These are phyloP conservation scores for Phytophthora meadii DNA, from an alignment of 352 stramenopile species.

Conservation along the genomic window DNA sequence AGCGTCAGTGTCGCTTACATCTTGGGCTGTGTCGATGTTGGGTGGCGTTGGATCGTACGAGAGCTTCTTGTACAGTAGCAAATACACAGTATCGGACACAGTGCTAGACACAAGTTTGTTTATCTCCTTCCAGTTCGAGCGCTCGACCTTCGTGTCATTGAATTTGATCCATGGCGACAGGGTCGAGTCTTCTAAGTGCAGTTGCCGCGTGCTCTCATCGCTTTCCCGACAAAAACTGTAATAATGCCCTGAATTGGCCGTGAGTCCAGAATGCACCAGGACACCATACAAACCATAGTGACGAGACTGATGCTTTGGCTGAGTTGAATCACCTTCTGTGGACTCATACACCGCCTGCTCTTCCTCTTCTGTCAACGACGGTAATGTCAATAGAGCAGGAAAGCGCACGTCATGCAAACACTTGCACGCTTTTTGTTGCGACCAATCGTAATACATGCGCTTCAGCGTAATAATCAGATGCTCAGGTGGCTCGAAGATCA, in stretches of 20 bases:
- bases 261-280: slow-evolving; percentile 89
- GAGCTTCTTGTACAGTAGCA: slow-evolving; percentile 91
- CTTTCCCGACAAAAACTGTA: slow-evolving; percentile 91
- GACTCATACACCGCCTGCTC: slow-evolving; percentile 37
- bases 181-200: slow-evolving; percentile 83
- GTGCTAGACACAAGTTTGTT: slow-evolving; percentile 76
- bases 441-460: slow-evolving; percentile 92
- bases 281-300: slow-evolving; percentile 91
- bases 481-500: slow-evolving; percentile 78
- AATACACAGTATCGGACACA: slow-evolving; percentile 89
- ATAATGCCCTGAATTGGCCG: slow-evolving; percentile 92
- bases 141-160: slow-evolving; percentile 87
- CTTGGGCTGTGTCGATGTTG: slow-evolving; percentile 9
- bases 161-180: slow-evolving; percentile 92
- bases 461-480: slow-evolving; percentile 91
- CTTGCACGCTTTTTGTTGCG: slow-evolving; percentile 88
- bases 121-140: slow-evolving; percentile 86
- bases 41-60: slow-evolving; percentile 50
- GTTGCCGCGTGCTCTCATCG: slow-evolving; percentile 65
- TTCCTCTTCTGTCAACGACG: slow-evolving; percentile 68
- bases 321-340: slow-evolving; percentile 9
- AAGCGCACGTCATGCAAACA: slow-evolving; percentile 87
- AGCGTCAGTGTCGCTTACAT: slow-evolving; percentile 10
- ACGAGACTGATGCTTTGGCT: slow-evolving; percentile 44
- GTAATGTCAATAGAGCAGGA: slow-evolving; percentile 70